Base-by-base conservation (phyloP, 805 yeast species). In the Saccharomyces kudriavzevii region DNA sequence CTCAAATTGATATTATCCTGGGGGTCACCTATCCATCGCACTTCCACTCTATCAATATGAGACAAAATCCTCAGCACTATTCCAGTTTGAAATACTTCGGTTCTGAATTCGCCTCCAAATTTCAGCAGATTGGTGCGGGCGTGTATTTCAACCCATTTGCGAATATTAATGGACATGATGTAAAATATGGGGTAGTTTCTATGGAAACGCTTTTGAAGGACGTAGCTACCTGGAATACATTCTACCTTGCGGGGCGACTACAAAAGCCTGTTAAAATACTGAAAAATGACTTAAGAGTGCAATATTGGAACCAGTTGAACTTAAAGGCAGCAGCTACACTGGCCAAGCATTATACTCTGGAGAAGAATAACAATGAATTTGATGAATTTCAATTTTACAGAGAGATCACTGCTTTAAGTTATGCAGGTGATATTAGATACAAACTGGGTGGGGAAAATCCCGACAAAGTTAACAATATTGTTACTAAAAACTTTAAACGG, bases 71-170 rank as follows among this genome's bases (percentile, higher is more conserved):
- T 2, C 67, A 75, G 8, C 98, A 94, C 69, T 94, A 94, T 65
- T 90, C 97, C 6, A 73, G 78, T 4, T 60, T 89, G 50, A 76
- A 79, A 55, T 70, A 66, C 52, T 74, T 86, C 26, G 95, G 96
- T 0, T 71, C 87, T 1, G 70, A 76, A 13, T 73, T 77, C 1
- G 77, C 88, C 8, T 72, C 84, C 2, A 70, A 68, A 54, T 78
- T 86, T 17, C 90, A 85, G 65, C 78, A 81, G 35, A 58, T 79
- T 20, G 97, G 96, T 1, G 94, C 96, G 0, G 97, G 97, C 6
- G 86, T 92, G 2, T 94, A 92, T 68, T 94, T 89, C 75, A 94
- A 94, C 65, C 98, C 99, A 3, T 94, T 79, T 68, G 89, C 88
- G 5, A 76, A 79, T 47, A 75, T 90, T 52, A 75, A 78, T 52